phyloP scores from a whole-genome alignment of 805 yeast genomes.

The Kuraishia ogatae region DNA sequence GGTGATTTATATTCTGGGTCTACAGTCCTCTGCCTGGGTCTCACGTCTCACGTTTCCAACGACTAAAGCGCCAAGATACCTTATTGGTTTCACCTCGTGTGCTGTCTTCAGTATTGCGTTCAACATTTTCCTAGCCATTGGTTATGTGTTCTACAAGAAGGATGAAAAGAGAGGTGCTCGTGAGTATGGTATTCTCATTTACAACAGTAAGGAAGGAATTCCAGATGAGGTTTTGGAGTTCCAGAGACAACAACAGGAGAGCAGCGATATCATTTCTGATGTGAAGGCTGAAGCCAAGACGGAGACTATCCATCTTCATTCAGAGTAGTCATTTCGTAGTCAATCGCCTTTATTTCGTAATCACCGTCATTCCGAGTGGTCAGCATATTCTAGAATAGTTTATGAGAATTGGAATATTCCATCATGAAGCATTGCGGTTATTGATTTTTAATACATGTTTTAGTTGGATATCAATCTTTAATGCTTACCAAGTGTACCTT shows the following conservation, averaged over 20 bases:
- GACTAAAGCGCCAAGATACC: conserved; percentile 46
- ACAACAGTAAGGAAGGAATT: conserved; percentile 21
- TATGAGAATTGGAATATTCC: too few relatives aligned
- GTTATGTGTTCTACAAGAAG: conserved; percentile 34
- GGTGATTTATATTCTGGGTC: conserved; percentile 42
- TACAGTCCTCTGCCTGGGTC: conserved; percentile 26
- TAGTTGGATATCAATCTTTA: too few relatives aligned
- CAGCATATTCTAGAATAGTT: neutral
- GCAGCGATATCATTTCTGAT: neutral
- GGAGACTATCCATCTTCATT: neutral
- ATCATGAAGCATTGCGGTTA: too few relatives aligned
- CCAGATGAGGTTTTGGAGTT: neutral
- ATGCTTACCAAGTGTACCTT: too few relatives aligned
- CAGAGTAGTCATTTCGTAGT: neutral
- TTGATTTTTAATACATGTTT: too few relatives aligned
- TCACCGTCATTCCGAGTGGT: neutral
- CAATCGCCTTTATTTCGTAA: too few relatives aligned
- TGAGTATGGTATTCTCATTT: conserved; percentile 39
- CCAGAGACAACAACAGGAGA: neutral
- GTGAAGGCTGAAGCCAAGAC: neutral
- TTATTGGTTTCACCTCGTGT: conserved; percentile 43
- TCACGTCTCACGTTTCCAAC: conserved; percentile 32
- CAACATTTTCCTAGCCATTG: conserved; percentile 11
- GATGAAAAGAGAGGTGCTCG: conserved; percentile 38
- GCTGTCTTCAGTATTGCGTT: conserved; percentile 28